Base-by-base conservation (phyloP, 176 grass and related monocot genomes). In the Bromus sterilis region DNA sequence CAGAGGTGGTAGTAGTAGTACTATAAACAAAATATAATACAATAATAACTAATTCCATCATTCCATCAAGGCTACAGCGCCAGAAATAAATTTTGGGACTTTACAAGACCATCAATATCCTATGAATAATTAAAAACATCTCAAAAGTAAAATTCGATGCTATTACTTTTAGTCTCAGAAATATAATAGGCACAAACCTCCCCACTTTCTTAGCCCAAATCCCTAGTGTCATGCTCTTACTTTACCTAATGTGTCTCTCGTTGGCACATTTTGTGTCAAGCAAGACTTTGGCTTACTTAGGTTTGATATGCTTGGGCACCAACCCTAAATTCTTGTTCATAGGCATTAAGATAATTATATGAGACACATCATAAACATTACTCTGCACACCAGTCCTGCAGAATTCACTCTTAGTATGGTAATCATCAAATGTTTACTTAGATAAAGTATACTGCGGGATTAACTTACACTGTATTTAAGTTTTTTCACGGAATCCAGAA, bases 391-490 rank as follows among this genome's bases (percentile, higher is more conserved):
- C 39, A 44, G 16, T 32, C 57, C 23, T 64, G 30, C 5, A 32
- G 37, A n/a, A 78, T 43, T 46, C n/a, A 24, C 18, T 35, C 7
- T 41, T 42, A 48, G 24, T 11, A 78, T 65, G 31, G 78, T 25
- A 42, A 46, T 66, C 42, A 37, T 28, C 25, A 77, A 77, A 53
- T 24, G 16, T 32, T 18, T n/a, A 32, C 7, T 42, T 56, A 29
- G 7, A 81, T 57, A 71, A 6, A 57, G 20, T 29, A 71, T 71
- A 31, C 33, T 56, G 11, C 28, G 23, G 10, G 1, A 64, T 4
- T 56, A 57, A 90, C 80, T 86, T 91, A 91, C 89, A 41, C 29
- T 56, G 56, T n/a, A 78, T 33, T 88, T 76, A 42, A 87, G 26
- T 76, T 80, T 83, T 16, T 4, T 85, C 35, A 89, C 66, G 33